Conservation (phyloP, 2,329 filamentous ascomycete genomes). For the Aspergillus piperis region DNA sequence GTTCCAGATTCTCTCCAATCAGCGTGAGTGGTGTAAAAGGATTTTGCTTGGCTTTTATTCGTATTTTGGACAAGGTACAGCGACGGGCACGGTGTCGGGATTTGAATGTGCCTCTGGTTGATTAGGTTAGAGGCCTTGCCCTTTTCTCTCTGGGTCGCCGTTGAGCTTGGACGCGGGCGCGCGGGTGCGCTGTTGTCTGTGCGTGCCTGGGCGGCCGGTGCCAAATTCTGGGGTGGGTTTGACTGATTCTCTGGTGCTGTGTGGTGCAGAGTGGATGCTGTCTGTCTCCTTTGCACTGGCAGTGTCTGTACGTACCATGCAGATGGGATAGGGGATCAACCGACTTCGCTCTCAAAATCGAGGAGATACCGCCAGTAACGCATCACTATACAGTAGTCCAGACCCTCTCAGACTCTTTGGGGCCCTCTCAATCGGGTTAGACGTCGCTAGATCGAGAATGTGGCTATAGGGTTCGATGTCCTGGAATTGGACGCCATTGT, state of each 20-base stretch:
- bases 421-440: background rate
- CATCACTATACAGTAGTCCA: background rate
- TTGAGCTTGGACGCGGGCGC: background rate
- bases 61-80: background rate
- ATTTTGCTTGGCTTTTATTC: background rate
- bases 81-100: background rate
- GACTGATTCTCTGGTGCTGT: background rate
- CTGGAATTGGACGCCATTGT: background rate
- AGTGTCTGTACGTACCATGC: background rate
- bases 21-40: background rate
- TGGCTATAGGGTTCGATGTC: too few species aligned
- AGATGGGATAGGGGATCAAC: background rate
- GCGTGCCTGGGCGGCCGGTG: background rate
- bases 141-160: background rate
- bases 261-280: background rate
- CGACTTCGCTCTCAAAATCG: background rate
- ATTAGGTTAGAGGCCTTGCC: background rate
- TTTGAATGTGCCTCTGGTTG: background rate
- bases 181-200: background rate
- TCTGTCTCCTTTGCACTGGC: background rate
- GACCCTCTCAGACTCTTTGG: background rate
- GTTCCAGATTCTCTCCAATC: background rate
- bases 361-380: background rate
- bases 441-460: background rate
- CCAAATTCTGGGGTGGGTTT: background rate